Evolutionary conservation across 2,329 filamentous ascomycete species (phyloP), one percentile per base, ranked within the genome.

Genomic region (Fusarium sp.): DNA sequence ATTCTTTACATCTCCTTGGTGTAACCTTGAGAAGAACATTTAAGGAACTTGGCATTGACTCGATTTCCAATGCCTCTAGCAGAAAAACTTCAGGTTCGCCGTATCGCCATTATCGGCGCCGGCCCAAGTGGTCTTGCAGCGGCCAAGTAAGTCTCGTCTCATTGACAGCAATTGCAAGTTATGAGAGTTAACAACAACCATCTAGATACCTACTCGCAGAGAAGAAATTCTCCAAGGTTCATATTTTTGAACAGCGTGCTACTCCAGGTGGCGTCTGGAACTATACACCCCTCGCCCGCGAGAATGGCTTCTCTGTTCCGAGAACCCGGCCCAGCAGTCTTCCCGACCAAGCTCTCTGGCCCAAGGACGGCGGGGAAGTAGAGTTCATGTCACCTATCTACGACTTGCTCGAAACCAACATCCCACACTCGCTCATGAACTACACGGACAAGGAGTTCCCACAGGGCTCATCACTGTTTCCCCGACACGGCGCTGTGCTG

Each of bases 221-320:
- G 87, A 76, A 85, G 31, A 79, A 73, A 80, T 94, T 94, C 76
- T 84, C 89, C 11, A 87, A 85, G 20, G 90, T 95, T 42, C 87
- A 89, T 22, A 80, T 95, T 12, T 94, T 92, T 74, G 93, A 95
- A 79, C 92, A 95, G 80, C 88, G 92, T 56, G 83, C 85, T 42
- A 85, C 84, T 9, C 85, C 89, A 2, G 93, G 93, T 17, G 93
- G 93, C 1, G 87, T 93, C 6, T 95, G 93, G 93, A 93, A 93
- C 71, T 91, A 93, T 75, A 89, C 86, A 36, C 63, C 77, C 1
- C 40, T 73, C 5, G 73, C 66, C 33, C 68, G 67, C 5, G 79
- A 80, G 56, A 59, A 78, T 9, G 75, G 71, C 53, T 80, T 81
- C 56, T 66, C 77, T 6, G 67, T 81, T 8, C 79, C 79, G 3